Base-by-base conservation (phyloP, 202 grass and related monocot species). In the Panicum hallii region DNA sequence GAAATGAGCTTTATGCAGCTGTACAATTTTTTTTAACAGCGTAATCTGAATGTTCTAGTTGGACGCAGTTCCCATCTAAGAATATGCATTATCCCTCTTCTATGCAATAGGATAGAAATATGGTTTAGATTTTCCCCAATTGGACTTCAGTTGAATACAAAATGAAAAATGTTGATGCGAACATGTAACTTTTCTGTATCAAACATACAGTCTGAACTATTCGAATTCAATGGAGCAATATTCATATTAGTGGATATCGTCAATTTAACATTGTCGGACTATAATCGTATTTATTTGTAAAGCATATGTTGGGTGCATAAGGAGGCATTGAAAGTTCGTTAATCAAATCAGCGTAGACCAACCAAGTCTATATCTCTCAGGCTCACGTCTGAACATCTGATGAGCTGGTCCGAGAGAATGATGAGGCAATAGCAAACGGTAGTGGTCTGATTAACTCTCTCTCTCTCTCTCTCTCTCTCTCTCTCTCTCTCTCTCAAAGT, bases 1-100 rank as follows among this genome's bases (percentile, higher is more conserved):
- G 60, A 22, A 73, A 61, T 57, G 53, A 72, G 56, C 76, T 63
- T 49, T 56, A 72, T 84, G 54, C 77, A 50, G 63, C 55, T 72
- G 47, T 53, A 56, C 50, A 40, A 7, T n/a, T 28, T 40, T 40
- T 85, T 73, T 84, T 48, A 3, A 47, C 17, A 46, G 7, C 44
- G 32, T 54, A 20, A 14, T 63, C 60, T 63, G 32, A 64, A 9
- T 0, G 6, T 65, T 64, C 36, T 38, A 38, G 36, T 38, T 38
- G 36, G 36, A 34, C 26, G 2, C 13, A 36, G 13, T 61, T 61
- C 22, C 57, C 8, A 22, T 58, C 2, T 26, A 26, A 61, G 9
- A 61, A 11, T 28, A 61, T 3, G 22, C 8, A 28, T 61, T 61
- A 11, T 73, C 70, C 28, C 8, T 30, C 16, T 32, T 49, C 22